These are phyloP conservation scores for Pythium rhizo-oryzae DNA, from an alignment of 352 stramenopile genomes.

Conservation along the genomic window DNA sequence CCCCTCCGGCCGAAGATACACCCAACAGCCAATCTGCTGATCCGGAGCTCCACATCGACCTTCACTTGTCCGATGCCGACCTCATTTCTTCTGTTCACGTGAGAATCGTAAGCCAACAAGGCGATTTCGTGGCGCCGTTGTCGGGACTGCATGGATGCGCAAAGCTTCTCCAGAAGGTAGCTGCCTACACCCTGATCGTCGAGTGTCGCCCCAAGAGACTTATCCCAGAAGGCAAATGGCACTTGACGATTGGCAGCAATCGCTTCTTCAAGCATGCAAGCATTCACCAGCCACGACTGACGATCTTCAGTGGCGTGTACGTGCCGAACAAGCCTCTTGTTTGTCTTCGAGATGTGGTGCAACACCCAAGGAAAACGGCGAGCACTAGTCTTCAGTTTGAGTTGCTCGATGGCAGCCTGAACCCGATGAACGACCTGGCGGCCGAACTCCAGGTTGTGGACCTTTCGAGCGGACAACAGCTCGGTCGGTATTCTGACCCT, in stretches of 20 bases:
- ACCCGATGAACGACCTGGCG: conserved; percentile 34
- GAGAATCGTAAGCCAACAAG: conserved; percentile 49
- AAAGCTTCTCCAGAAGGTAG: conserved; percentile 22
- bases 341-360: conserved; percentile 66
- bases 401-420: conserved; percentile 15
- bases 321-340: conserved; percentile 68
- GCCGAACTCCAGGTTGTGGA: conserved; percentile 68
- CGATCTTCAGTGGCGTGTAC: conserved; percentile 52
- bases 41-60: conserved; percentile 49
- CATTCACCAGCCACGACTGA: conserved; percentile 44
- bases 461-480: conserved; percentile 27
- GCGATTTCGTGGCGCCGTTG: conserved; percentile 36
- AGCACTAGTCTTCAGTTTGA: conserved; percentile 56
- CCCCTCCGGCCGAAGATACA: neutral
- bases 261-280: conserved; percentile 44
- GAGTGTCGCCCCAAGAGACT: conserved; percentile 42
- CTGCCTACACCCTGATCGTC: conserved; percentile 56
- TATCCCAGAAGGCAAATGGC: conserved; percentile 56
- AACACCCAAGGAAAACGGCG: conserved; percentile 44
- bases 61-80: conserved; percentile 60
- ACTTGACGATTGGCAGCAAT: conserved; percentile 56
- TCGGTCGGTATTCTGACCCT: conserved; percentile 35
- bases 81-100: conserved; percentile 51
- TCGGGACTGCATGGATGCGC: conserved; percentile 37
- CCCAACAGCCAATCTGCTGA: neutral